Conservation (phyloP, 371 early-diverging fungal genomes). For the Mycotypha africana region DNA sequence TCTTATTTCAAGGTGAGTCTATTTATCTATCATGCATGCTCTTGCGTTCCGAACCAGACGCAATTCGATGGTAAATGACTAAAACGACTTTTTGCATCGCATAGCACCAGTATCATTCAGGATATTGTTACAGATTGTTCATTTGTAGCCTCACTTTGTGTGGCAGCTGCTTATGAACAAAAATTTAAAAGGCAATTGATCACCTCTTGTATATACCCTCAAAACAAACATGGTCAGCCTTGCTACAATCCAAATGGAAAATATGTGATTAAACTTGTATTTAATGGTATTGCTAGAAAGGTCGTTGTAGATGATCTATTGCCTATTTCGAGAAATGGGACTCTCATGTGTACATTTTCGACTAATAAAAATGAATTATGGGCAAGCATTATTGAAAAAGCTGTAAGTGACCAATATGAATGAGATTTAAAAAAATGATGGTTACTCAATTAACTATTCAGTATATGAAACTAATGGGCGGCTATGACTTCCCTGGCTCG, state of each 20-base stretch:
- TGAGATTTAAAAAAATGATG: no score
- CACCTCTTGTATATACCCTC: constrained; percentile 84
- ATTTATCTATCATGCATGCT: background rate
- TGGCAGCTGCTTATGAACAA: constrained; percentile 79
- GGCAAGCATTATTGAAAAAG: constrained; percentile 89
- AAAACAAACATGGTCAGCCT: constrained; percentile 67
- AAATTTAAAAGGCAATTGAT: constrained; percentile 74
- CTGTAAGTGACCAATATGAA: no score
- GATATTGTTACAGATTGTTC: constrained; percentile 93
- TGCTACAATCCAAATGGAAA: constrained; percentile 84
- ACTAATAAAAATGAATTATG: constrained; percentile 74
- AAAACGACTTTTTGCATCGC: background rate
- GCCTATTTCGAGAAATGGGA: constrained; percentile 71
- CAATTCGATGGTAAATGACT: no score
- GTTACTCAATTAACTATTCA: no score
- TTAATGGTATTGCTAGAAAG: constrained; percentile 83
- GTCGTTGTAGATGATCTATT: constrained; percentile 88
- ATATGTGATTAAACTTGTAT: constrained; percentile 77
- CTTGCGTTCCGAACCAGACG: no score
- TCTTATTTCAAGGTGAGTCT: constrained; percentile 48
- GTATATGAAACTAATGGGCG: constrained; percentile 94
- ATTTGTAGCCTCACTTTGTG: constrained; percentile 88
- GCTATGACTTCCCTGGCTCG: constrained; percentile 92
- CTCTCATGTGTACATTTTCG: constrained; percentile 83
- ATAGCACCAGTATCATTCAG: constrained; percentile 56